phyloP scores from a whole-genome alignment of 1,284 basidiomycete genomes.

The Pseudozyma pruni region DNA sequence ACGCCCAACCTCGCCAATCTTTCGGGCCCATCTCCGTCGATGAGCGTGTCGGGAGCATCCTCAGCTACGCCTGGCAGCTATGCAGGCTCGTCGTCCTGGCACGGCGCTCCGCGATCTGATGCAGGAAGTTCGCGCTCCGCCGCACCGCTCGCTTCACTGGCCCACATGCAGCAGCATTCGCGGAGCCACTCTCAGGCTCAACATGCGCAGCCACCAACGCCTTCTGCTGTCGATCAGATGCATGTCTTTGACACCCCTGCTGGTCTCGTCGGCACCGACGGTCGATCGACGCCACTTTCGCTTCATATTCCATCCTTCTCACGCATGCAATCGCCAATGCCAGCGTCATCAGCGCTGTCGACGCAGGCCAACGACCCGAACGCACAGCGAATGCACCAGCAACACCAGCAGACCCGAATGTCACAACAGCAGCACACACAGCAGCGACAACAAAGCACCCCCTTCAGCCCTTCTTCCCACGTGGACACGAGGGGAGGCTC shows the following conservation, averaged over 20 bases:
- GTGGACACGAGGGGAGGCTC: background rate
- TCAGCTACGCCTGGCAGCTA: slow-evolving; percentile 34
- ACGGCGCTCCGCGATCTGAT: slow-evolving; percentile 14
- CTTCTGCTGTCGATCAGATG: slow-evolving; percentile 12
- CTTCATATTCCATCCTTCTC: slow-evolving; percentile 41
- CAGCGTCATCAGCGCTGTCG: slow-evolving; percentile 1
- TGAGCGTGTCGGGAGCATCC: slow-evolving; percentile 25
- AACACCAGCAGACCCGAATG: background rate
- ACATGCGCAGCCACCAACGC: slow-evolving; percentile 3
- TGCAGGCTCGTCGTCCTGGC: slow-evolving; percentile 33
- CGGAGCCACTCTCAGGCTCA: slow-evolving; percentile 5
- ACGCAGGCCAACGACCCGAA: slow-evolving; percentile 8
- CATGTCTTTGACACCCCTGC: slow-evolving; percentile 21
- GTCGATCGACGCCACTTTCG: slow-evolving; percentile 14
- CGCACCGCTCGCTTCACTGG: slow-evolving; percentile 13
- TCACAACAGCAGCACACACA: background rate
- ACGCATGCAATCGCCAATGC: slow-evolving; percentile 29
- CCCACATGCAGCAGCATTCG: slow-evolving; percentile 4
- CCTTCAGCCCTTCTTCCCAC: background rate
- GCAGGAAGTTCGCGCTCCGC: slow-evolving; percentile 22
- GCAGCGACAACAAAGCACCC: background rate
- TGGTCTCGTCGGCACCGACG: slow-evolving; percentile 7
- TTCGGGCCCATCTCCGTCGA: slow-evolving; percentile 18
- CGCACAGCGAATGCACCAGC: background rate
- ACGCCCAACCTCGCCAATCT: slow-evolving; percentile 19